Conservation (phyloP, 768 basidiomycete genomes). For the Lentinus tigrinus region DNA sequence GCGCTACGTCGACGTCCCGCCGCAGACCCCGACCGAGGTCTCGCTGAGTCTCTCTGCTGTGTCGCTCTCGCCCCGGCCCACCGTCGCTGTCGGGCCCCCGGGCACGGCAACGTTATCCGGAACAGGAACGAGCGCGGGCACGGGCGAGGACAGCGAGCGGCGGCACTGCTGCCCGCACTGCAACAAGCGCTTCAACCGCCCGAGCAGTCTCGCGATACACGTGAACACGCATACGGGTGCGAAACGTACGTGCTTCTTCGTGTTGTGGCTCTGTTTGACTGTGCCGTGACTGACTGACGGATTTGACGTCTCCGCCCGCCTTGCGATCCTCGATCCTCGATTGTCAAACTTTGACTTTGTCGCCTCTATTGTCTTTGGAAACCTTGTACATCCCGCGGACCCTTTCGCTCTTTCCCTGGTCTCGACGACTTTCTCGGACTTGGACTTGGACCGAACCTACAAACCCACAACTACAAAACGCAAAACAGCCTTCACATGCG, state of each 20-base stretch:
- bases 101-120: neutral
- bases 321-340: too few species aligned
- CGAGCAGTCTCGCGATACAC: slow-evolving; percentile 65
- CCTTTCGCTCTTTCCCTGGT: too few species aligned
- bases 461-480: too few species aligned
- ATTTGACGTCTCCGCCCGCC: neutral
- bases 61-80: neutral
- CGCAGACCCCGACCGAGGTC: neutral
- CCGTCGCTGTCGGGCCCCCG: neutral
- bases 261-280: neutral
- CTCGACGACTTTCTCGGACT: too few species aligned
- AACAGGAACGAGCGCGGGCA: neutral
- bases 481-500: slow-evolving; percentile 65
- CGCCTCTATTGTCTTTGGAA: too few species aligned
- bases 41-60: neutral
- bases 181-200: slow-evolving; percentile 65
- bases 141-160: slow-evolving; percentile 11
- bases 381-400: too few species aligned
- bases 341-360: slow-evolving; percentile 5
- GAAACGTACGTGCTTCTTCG: slow-evolving; percentile 49
- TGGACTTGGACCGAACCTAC: too few species aligned
- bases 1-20: neutral
- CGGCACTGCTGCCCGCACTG: slow-evolving; percentile 44
- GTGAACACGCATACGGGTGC: slow-evolving; percentile 69
- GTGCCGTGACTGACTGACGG: neutral